Conservation (phyloP, 202 grass and related monocot genomes). For the Setaria viridis region DNA sequence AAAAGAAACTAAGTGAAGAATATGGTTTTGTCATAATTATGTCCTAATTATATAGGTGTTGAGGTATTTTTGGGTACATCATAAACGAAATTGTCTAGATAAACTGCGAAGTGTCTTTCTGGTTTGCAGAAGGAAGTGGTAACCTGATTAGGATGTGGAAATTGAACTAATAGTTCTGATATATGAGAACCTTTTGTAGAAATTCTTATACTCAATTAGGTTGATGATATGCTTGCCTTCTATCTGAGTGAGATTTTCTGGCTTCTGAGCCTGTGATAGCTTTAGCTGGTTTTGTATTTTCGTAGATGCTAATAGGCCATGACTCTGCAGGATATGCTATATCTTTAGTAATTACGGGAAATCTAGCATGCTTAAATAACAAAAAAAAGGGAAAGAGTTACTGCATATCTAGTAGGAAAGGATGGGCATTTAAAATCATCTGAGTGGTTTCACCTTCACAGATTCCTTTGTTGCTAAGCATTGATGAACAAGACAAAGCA, state of each 20-base stretch:
- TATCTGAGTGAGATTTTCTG: constrained; percentile 9
- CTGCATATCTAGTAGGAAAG: not conserved
- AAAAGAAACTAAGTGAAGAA: constrained; percentile 12
- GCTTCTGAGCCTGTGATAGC: constrained; percentile 12
- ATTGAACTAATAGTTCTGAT: not conserved
- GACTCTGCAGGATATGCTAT: constrained; percentile 26
- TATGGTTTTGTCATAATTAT: constrained; percentile 7
- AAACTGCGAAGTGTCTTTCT: not conserved
- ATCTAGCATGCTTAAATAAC: not conserved
- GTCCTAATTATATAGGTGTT: constrained; percentile 8
- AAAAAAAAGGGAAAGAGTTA: not conserved
- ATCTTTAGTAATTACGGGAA: constrained; percentile 9
- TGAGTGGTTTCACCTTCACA: constrained; percentile 51
- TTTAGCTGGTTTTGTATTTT: constrained; percentile 25
- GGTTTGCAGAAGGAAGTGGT: constrained; percentile 1
- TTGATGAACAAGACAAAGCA: constrained; percentile 92
- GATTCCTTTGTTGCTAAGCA: constrained; percentile 95
- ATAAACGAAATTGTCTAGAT: constrained; percentile 8
- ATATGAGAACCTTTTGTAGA: constrained; percentile 12
- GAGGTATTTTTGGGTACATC: not conserved
- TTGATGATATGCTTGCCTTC: constrained; percentile 5
- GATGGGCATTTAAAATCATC: constrained; percentile 29
- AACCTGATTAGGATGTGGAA: constrained; percentile 6
- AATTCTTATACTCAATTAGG: constrained; percentile 6
- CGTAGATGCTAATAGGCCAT: constrained; percentile 29